Evolutionary conservation across 805 yeast species (phyloP).

Genomic region (Candida maesae): DNA sequence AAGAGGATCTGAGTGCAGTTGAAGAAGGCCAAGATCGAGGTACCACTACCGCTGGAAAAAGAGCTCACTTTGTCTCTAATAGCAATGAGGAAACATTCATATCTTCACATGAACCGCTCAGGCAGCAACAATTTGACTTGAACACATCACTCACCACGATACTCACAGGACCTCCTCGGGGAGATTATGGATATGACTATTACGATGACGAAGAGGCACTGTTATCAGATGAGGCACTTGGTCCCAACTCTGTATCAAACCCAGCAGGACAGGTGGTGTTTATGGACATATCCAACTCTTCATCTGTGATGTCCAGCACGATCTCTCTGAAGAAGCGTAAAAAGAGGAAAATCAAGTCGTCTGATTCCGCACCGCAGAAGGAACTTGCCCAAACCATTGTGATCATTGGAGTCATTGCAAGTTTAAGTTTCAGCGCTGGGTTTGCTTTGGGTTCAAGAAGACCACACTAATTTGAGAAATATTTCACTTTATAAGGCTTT

Average conservation of each 20-base stretch:
- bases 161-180: constrained; percentile 2
- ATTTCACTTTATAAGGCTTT: no score
- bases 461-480: constrained; percentile 3
- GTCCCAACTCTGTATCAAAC: not conserved
- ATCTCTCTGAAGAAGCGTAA: constrained; percentile 5
- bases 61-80: not conserved
- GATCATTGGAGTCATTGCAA: constrained; percentile 11
- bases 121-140: constrained; percentile 3
- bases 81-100: not conserved
- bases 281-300: constrained; percentile 12
- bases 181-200: not conserved
- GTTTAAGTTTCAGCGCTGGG: constrained; percentile 20
- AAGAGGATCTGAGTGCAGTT: not conserved
- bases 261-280: constrained; percentile 7
- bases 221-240: not conserved
- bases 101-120: not conserved
- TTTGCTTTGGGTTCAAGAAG: constrained; percentile 15
- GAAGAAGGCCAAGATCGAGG: no score
- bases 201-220: not conserved
- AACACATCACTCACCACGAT: constrained; percentile 19
- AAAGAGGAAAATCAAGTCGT: constrained; percentile 3
- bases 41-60: not conserved
- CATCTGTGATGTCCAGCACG: constrained; percentile 8
- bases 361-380: not conserved
- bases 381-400: constrained; percentile 6